Base-by-base conservation (phyloP, 2,329 filamentous ascomycete genomes). In the Capronia epimyces region DNA sequence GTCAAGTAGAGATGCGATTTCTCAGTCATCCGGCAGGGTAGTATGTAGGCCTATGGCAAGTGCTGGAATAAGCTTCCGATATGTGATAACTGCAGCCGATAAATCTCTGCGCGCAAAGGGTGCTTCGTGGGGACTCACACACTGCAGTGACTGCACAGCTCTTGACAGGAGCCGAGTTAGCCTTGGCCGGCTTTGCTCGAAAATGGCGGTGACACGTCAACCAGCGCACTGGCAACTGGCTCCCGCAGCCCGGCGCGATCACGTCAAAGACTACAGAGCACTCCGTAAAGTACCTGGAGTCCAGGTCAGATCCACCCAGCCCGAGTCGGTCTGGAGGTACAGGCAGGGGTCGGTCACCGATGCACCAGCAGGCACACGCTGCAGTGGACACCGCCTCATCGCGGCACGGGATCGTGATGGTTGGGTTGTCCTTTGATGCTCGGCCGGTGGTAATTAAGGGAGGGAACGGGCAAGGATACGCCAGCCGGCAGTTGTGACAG, bases 141-240 rank as follows among this genome's bases (percentile, higher is more conserved):
- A n/a, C n/a, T n/a, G n/a, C n/a, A n/a, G n/a, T n/a, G n/a, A n/a
- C n/a, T n/a, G n/a, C n/a, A n/a, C n/a, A n/a, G n/a, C n/a, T n/a
- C n/a, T 15, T 37, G 34, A 20, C 34, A 37, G 16, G 15, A 20
- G 15, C 13, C 20, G 13, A 37, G 6, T 37, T 37, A 32, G 13
- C 29, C 29, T n/a, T 32, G 24, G 24, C 10, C 10, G 5, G 5
- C 7, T 32, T 32, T 32, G 13, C 7, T n/a, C n/a, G 29, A 12
- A 12, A 32, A 3, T 37, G n/a, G n/a, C 20, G 18, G 34, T 20
- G 34, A 37, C 8, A 13, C 9, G 39, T 42, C 39, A 42, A 42
- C 39, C 39, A 42, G 21, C 21, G 39, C 24, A 15, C 21, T 42
- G 39, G 39, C 39, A 13, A 42, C 39, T 42, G 39, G 39, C 24